phyloP scores from a whole-genome alignment of 345 rosid species.

The Eucalyptus tenuipes region DNA sequence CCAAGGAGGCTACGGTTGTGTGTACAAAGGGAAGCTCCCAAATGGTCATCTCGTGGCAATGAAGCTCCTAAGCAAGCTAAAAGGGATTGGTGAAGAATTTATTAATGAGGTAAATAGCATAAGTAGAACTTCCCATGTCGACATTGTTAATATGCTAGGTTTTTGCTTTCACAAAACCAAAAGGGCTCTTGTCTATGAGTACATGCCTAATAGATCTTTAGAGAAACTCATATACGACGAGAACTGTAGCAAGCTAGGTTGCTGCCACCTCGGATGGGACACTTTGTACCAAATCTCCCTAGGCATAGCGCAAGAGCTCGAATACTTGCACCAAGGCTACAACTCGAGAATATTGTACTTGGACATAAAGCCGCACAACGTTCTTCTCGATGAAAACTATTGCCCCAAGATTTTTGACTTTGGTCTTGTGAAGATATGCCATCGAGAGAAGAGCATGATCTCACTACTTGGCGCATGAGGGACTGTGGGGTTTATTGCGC shows the following conservation, averaged over 20 bases:
- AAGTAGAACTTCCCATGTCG: conserved; percentile 38
- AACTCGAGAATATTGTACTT: neutral
- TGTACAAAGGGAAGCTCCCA: conserved; percentile 12
- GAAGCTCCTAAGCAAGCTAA: conserved; percentile 14
- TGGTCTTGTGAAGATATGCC: neutral
- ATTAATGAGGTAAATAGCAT: conserved; percentile 37
- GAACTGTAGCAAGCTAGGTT: neutral
- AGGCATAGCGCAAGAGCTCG: neutral
- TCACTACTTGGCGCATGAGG: conserved; percentile 11
- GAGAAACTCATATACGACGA: conserved; percentile 8
- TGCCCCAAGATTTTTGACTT: neutral
- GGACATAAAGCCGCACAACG: conserved; percentile 1
- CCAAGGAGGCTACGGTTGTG: conserved; percentile 16
- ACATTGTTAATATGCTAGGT: conserved; percentile 5
- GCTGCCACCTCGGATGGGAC: conserved; percentile 3
- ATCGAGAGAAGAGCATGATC: conserved; percentile 9
- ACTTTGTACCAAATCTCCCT: neutral
- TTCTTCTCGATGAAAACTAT: neutral
- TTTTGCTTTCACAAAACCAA: conserved; percentile 8
- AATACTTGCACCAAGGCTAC: too few relatives aligned
- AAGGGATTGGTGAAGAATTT: conserved; percentile 31
- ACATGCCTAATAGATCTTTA: conserved; percentile 14
- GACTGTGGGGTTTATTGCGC: conserved; percentile 22
- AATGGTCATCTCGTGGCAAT: conserved; percentile 23
- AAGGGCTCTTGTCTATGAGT: conserved; percentile 19